Evolutionary conservation across 2,329 filamentous ascomycete genomes (phyloP).

Genomic region (Colletotrichum lindemuthianum): DNA sequence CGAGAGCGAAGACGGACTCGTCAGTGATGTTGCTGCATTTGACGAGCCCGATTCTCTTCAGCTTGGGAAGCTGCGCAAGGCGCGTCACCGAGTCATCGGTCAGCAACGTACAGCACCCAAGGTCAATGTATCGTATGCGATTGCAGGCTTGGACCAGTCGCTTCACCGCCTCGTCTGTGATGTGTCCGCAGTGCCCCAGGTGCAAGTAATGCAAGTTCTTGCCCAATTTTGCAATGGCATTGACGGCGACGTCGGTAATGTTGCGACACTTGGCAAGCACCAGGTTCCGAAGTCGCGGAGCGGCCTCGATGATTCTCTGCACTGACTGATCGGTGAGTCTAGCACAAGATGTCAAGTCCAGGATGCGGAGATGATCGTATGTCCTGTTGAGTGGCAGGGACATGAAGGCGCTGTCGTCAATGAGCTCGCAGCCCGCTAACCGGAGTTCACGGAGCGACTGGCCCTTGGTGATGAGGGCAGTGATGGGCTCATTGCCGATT

Average conservation of each 20-base stretch:
- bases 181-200: conserved; percentile 89
- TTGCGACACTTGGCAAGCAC: conserved; percentile 94
- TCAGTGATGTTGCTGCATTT: conserved; percentile 95
- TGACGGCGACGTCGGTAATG: conserved; percentile 88
- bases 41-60: conserved; percentile 93
- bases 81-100: conserved; percentile 89
- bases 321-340: conserved; percentile 88
- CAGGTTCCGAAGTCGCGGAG: conserved; percentile 89
- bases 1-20: conserved; percentile 84
- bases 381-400: conserved; percentile 73
- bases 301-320: conserved; percentile 85
- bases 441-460: conserved; percentile 90
- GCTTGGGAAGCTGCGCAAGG: conserved; percentile 86
- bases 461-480: conserved; percentile 80
- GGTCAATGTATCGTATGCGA: conserved; percentile 94
- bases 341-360: conserved; percentile 90
- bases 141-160: conserved; percentile 87
- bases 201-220: conserved; percentile 98
- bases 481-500: conserved; percentile 86
- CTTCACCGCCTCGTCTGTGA: conserved; percentile 90
- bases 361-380: conserved; percentile 90
- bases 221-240: conserved; percentile 86
- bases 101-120: conserved; percentile 91
- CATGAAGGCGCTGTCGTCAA: conserved; percentile 90
- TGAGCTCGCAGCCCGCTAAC: conserved; percentile 83